Conservation (phyloP, 2,329 filamentous ascomycete species). For the Phialophora expanda region DNA sequence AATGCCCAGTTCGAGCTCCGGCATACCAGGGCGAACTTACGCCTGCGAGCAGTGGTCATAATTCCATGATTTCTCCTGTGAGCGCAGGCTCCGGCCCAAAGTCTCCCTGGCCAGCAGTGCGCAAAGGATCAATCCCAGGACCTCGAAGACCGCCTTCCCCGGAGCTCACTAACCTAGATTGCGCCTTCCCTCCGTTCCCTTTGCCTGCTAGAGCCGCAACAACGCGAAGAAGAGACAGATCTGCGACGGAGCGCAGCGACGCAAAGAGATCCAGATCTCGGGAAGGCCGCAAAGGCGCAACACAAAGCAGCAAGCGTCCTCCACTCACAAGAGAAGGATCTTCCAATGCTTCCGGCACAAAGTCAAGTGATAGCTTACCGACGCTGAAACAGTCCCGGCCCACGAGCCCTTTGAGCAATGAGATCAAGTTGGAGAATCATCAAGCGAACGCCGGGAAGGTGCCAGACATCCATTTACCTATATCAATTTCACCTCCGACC, state of each 20-base stretch:
- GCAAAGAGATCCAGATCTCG: constrained; percentile 36
- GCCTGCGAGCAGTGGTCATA: constrained; percentile 65
- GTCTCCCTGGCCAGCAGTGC: constrained; percentile 48
- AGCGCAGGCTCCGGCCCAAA: constrained; percentile 58
- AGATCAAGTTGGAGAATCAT: constrained; percentile 14
- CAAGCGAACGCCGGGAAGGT: constrained; percentile 10
- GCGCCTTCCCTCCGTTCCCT: constrained; percentile 61
- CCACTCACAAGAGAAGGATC: constrained; percentile 28
- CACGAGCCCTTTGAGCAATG: constrained; percentile 24
- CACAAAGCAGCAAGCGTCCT: constrained; percentile 15
- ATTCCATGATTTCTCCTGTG: constrained; percentile 68
- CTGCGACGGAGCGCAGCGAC: constrained; percentile 24
- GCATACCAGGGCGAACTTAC: constrained; percentile 57
- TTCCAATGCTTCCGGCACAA: constrained; percentile 19
- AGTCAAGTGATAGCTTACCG: constrained; percentile 3
- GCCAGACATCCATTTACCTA: neutral
- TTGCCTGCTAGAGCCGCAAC: constrained; percentile 44
- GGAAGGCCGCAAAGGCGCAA: constrained; percentile 18
- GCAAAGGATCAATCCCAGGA: constrained; percentile 49
- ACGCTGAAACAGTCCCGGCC: constrained; percentile 20
- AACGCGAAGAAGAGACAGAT: constrained; percentile 29
- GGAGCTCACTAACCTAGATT: constrained; percentile 56
- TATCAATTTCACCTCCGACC: neutral
- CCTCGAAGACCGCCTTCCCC: constrained; percentile 51
- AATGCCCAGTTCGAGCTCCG: constrained; percentile 17